A percentile compares a stretch with the other conserved stretches of the same genome.
These are phyloP conservation scores for Puccinia triticina DNA, from an alignment of 1,284 basidiomycete species.

Conservation along the genomic window DNA sequence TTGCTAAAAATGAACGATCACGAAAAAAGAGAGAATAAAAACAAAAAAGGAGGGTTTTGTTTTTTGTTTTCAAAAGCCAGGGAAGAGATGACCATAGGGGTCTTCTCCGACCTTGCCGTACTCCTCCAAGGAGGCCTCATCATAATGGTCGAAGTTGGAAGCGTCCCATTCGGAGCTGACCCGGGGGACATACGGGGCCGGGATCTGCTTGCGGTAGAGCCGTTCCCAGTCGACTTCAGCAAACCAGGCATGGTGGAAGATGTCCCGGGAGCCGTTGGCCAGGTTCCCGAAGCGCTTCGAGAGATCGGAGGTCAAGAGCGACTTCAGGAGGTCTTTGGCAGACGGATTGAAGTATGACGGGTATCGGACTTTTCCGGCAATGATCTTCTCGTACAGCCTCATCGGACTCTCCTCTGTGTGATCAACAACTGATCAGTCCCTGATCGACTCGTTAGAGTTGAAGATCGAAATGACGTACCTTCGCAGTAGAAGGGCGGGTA, in stretches of 20 bases:
- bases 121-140: slow-evolving; percentile 69
- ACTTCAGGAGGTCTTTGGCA: slow-evolving; percentile 61
- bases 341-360: slow-evolving; percentile 56
- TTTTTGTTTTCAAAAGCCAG: slow-evolving; percentile 66
- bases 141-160: slow-evolving; percentile 64
- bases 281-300: slow-evolving; percentile 58
- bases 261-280: slow-evolving; percentile 55
- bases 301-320: slow-evolving; percentile 56
- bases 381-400: slow-evolving; percentile 92
- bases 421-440: slow-evolving; percentile 48
- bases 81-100: slow-evolving; percentile 67
- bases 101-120: slow-evolving; percentile 69
- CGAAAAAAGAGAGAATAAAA: not conserved
- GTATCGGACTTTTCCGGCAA: slow-evolving; percentile 66
- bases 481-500: slow-evolving; percentile 51
- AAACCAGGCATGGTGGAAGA: slow-evolving; percentile 58
- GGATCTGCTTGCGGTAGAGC: slow-evolving; percentile 55
- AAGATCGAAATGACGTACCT: slow-evolving; percentile 50
- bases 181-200: slow-evolving; percentile 23
- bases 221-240: slow-evolving; percentile 58
- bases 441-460: slow-evolving; percentile 63
- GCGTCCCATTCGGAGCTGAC: not conserved
- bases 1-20: not conserved
- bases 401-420: slow-evolving; percentile 65
- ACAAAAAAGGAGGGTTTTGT: not conserved